Evolutionary conservation across 805 yeast species (phyloP), one percentile per base, ranked within the genome.

Genomic region (Wilhelminamyces savonicus): DNA sequence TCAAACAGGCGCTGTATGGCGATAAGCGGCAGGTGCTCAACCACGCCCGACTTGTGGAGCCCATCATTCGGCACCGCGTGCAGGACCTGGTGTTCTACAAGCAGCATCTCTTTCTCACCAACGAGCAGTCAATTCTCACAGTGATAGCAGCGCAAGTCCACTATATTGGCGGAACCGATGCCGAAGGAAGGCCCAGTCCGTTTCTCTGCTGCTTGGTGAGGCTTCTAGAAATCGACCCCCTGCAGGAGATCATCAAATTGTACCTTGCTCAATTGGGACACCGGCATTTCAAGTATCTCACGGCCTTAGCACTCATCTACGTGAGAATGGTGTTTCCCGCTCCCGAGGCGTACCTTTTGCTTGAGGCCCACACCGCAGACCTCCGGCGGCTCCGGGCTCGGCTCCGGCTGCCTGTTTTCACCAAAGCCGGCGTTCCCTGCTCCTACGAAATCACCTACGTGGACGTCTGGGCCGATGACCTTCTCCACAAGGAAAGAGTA

Each of bases 181-280:
- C 66, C 11, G 60, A 58, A 14, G 75, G 76, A 19, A 55, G 74
- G 36, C 92, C 94, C 0, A 63, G 82, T 12, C 79, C 78, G 10
- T 86, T 85, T 43, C 49, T 84, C n/a, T 78, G 94, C 46, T 65
- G 94, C 26, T 52, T 86, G 20, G 74, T 85, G 46, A 76, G 90
- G 39, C 50, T 90, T 34, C 62, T 88, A 4, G 94, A 90, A 52
- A 54, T 92, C 12, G 75, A 75, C 37, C 97, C 97, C 0, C 44
- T 67, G 2, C 44, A 48, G 8, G 82, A 75, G 4, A 73, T 84
- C 4, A 47, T 83, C 2, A 47, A 59, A 12, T 68, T 76, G 31
- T 68, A 73, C 38, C 55, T 81, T 9, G 52, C 52, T 2, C 92
- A 88, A 43, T 57, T 63, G 28, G 76, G 79, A 32, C 53, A 43